These are phyloP conservation scores for Sporisorium scitamineum DNA, from an alignment of 1,284 basidiomycete genomes.

Conservation along the genomic window DNA sequence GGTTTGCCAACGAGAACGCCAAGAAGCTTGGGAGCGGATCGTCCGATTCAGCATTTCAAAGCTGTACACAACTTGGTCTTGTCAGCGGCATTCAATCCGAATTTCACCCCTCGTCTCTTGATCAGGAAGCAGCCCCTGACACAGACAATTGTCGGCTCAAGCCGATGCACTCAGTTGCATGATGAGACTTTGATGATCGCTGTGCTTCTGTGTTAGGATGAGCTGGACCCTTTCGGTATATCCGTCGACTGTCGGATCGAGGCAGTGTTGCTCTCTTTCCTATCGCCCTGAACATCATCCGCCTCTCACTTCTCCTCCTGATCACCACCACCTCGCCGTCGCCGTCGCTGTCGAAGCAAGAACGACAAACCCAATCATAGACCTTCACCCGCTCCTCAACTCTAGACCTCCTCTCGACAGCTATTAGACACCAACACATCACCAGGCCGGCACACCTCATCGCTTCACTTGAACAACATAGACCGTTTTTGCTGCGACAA, in stretches of 20 bases:
- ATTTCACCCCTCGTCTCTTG: background rate
- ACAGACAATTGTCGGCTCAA: background rate
- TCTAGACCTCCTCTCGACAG: background rate
- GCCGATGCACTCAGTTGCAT: background rate
- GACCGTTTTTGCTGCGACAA: background rate
- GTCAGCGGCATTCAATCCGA: background rate
- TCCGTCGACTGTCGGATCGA: background rate
- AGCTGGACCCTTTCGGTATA: too few relatives aligned
- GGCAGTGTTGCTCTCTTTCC: background rate
- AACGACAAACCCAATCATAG: background rate
- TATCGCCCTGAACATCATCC: background rate
- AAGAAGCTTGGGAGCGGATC: constrained; percentile 34
- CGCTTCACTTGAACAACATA: background rate
- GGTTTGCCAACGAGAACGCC: constrained; percentile 16
- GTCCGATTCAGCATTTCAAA: background rate
- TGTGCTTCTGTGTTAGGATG: background rate
- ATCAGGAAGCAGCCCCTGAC: background rate
- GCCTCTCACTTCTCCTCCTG: background rate
- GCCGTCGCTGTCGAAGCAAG: background rate
- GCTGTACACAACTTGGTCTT: background rate
- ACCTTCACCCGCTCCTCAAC: background rate
- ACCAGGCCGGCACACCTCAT: background rate
- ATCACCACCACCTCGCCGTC: background rate
- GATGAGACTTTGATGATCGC: background rate
- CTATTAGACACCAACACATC: background rate